A percentile compares a stretch with the other conserved stretches of the same genome.
These are phyloP conservation scores for Monosporascus ibericus DNA, from an alignment of 2,329 filamentous ascomycete genomes.

Conservation along the genomic window DNA sequence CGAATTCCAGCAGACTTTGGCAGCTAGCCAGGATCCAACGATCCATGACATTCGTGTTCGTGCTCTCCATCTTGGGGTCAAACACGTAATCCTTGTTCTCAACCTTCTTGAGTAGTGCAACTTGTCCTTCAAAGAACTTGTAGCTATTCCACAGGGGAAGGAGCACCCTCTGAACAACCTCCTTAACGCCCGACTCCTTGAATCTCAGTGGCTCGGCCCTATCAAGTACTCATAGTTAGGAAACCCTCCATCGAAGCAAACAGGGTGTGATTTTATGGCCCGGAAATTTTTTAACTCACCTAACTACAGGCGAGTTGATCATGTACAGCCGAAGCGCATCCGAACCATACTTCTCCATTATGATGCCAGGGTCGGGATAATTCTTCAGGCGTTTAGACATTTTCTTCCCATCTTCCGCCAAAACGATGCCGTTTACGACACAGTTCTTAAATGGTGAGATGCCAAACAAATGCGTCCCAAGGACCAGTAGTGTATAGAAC, in stretches of 20 bases:
- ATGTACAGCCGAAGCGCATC: slow-evolving; percentile 92
- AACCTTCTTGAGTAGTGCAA: slow-evolving; percentile 78
- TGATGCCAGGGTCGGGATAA: slow-evolving; percentile 78
- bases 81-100: slow-evolving; percentile 72
- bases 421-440: slow-evolving; percentile 91
- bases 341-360: slow-evolving; percentile 85
- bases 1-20: slow-evolving; percentile 84
- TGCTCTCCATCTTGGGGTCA: slow-evolving; percentile 66
- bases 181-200: slow-evolving; percentile 87
- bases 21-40: slow-evolving; percentile 90
- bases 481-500: slow-evolving; percentile 89
- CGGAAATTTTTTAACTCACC: no score
- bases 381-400: slow-evolving; percentile 98
- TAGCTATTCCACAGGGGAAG: slow-evolving; percentile 94
- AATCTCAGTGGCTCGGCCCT: slow-evolving; percentile 83
- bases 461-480: slow-evolving; percentile 83
- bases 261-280: no score
- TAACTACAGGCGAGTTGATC: slow-evolving; percentile 93
- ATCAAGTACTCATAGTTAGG: no score
- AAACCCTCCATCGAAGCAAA: no score
- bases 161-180: slow-evolving; percentile 87
- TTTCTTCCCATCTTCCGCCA: slow-evolving; percentile 94
- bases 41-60: slow-evolving; percentile 90
- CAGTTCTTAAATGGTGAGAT: slow-evolving; percentile 88
- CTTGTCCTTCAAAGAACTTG: slow-evolving; percentile 92